Evolutionary conservation across 768 basidiomycete species (phyloP), one percentile per base, ranked within the genome.

Genomic region (Agaricus sinodeliciosus): DNA sequence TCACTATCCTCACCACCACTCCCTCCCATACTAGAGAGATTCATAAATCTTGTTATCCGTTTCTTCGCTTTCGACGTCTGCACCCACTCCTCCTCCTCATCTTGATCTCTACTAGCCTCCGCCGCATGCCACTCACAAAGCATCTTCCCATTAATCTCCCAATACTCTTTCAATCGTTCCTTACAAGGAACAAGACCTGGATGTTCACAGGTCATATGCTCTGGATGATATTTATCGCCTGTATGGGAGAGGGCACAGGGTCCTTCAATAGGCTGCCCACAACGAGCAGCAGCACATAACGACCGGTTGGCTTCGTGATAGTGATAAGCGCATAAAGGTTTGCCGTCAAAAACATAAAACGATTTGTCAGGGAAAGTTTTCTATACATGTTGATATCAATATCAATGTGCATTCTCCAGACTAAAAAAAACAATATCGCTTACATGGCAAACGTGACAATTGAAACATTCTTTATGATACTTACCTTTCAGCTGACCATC

Each of bases 401-500:
- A 16, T 19, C 28, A 27, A 25, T 48, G 25, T n/a, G 9, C 3
- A 4, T 27, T 6, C 9, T 31, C 22, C 15, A 16, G 44, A 54
- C 57, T 51, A 44, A 43, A 54, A 37, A 51, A 50, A n/a, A n/a
- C n/a, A n/a, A 22, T 31, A 45, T n/a, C 26, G 69, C 75, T 54
- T 65, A 89, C 87, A 62, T 89, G 81, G 69, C 94, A 96, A 2
- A 72, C 79, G 55, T 82, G 75, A 69, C 94, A 97, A 60, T 85
- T 90, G 65, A 97, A 97, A 69, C 94, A 97, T 36, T 84, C 82
- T 54, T 82, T 80, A 63, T 95, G 94, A 67, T 94, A 95, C 66
- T 97, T 97, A 55, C 94, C 94, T 67, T 94, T 94, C 43, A 97
- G 75, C 67, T 95, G 94, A 2, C 94, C 94, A 62, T 97, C 94